A percentile compares a stretch with the other conserved stretches of the same genome.
Evolutionary conservation across 2,329 filamentous ascomycete species (phyloP).

Genomic region (Trichoderma koningiopsis): DNA sequence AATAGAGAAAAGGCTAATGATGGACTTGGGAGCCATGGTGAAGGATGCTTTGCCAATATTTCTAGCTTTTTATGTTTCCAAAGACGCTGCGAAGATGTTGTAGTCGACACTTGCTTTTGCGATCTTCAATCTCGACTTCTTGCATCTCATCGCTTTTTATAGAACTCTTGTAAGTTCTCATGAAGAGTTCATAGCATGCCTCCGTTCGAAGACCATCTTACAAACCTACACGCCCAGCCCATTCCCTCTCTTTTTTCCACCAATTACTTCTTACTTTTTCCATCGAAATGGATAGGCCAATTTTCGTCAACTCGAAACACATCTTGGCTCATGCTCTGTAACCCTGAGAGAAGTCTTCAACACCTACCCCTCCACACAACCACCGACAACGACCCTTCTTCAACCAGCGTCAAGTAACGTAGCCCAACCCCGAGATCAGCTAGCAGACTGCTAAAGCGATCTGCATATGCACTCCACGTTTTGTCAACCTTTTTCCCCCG

Average conservation of each 20-base stretch:
- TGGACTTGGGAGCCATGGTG: slow-evolving; percentile 14
- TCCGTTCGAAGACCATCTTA: background rate
- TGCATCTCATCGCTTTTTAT: background rate
- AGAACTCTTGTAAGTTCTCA: background rate
- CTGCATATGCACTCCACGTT: background rate
- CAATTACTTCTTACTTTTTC: background rate
- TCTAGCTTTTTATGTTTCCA: background rate
- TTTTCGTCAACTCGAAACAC: background rate
- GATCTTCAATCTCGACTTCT: background rate
- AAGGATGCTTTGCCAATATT: background rate
- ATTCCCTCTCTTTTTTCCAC: slow-evolving; percentile 8
- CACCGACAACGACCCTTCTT: background rate
- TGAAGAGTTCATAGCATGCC: background rate
- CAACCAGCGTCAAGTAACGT: background rate
- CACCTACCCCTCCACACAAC: background rate
- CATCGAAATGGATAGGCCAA: background rate
- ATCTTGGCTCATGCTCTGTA: background rate
- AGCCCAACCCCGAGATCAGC: background rate
- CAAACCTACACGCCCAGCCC: background rate
- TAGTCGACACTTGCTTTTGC: background rate
- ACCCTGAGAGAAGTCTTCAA: background rate
- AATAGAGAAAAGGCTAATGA: slow-evolving; percentile 1
- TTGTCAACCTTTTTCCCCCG: background rate
- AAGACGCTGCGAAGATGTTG: too few species aligned
- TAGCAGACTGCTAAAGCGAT: background rate